phyloP scores from a whole-genome alignment of 495 filamentous ascomycete species.

The Astrothelium macrocarpum region DNA sequence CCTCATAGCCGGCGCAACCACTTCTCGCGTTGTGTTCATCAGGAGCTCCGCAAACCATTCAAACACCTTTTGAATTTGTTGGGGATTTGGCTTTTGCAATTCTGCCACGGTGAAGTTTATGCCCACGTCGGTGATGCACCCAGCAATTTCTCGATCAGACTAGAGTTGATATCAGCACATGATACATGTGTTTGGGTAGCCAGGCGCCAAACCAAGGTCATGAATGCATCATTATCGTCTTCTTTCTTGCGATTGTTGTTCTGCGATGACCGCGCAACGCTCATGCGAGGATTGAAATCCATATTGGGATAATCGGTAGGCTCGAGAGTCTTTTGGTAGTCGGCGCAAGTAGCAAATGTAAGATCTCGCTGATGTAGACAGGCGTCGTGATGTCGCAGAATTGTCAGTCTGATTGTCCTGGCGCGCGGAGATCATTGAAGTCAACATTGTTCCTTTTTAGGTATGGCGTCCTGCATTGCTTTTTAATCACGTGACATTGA shows the following conservation, averaged over 20 bases:
- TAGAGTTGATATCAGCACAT: slow-evolving; percentile 21
- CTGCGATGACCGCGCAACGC: slow-evolving; percentile 46
- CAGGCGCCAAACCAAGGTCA: slow-evolving; percentile 57
- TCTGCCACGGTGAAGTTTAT: slow-evolving; percentile 81
- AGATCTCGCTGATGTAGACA: neutral
- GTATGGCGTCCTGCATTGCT: neutral
- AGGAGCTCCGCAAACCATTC: slow-evolving; percentile 94
- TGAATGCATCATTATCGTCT: slow-evolving; percentile 75
- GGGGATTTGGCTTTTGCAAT: slow-evolving; percentile 83
- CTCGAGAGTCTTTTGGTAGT: neutral
- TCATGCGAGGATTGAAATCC: slow-evolving; percentile 74
- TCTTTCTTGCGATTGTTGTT: slow-evolving; percentile 54
- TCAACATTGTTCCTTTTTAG: slow-evolving; percentile 1
- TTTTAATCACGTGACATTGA: neutral
- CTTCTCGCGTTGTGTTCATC: slow-evolving; percentile 81
- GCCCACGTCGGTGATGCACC: slow-evolving; percentile 93
- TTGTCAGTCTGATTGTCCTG: neutral
- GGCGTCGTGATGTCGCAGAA: neutral
- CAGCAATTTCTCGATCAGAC: slow-evolving; percentile 83
- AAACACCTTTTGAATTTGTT: slow-evolving; percentile 89
- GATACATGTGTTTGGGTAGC: neutral
- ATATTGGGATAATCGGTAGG: slow-evolving; percentile 30
- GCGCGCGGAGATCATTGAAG: slow-evolving; percentile 3
- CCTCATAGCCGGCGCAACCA: slow-evolving; percentile 88
- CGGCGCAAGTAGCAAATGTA: neutral